Evolutionary conservation across 2,329 filamentous ascomycete genomes (phyloP).

Genomic region (Pseudocercospora ulei): DNA sequence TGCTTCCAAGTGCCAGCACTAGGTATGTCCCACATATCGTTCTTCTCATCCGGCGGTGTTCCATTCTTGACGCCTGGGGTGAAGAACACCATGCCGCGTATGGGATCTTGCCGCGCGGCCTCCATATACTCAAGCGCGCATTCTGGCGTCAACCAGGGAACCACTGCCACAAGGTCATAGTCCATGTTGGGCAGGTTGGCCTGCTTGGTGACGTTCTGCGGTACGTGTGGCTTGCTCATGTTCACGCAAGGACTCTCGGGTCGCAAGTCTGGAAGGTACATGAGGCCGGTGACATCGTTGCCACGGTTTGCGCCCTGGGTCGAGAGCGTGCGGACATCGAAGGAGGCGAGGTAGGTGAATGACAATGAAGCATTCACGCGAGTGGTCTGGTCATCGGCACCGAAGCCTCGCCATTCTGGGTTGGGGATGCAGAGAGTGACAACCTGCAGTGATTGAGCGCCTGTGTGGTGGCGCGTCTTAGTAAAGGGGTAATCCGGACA

Average conservation of each 20-base stretch:
- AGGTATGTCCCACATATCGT: constrained; percentile 59
- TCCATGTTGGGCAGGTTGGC: constrained; percentile 55
- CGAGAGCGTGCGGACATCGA: constrained; percentile 66
- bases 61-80: constrained; percentile 41
- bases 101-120: constrained; percentile 50
- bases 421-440: constrained; percentile 30
- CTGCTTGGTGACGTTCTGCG: constrained; percentile 62
- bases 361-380: constrained; percentile 27
- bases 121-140: constrained; percentile 67
- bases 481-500: constrained; percentile 17
- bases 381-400: constrained; percentile 16
- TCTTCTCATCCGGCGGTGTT: constrained; percentile 56
- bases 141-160: constrained; percentile 68
- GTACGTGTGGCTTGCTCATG: constrained; percentile 56
- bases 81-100: constrained; percentile 50
- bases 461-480: constrained; percentile 20
- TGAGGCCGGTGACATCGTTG: constrained; percentile 60
- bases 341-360: constrained; percentile 33
- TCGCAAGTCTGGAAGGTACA: constrained; percentile 69
- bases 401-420: constrained; percentile 19
- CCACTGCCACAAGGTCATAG: constrained; percentile 69
- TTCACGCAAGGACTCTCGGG: constrained; percentile 52
- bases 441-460: constrained; percentile 27
- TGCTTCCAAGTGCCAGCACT: constrained; percentile 63
- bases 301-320: constrained; percentile 54